Evolutionary conservation across 1,284 basidiomycete genomes (phyloP).

Genomic region (Cutaneotrichosporon mucoides): DNA sequence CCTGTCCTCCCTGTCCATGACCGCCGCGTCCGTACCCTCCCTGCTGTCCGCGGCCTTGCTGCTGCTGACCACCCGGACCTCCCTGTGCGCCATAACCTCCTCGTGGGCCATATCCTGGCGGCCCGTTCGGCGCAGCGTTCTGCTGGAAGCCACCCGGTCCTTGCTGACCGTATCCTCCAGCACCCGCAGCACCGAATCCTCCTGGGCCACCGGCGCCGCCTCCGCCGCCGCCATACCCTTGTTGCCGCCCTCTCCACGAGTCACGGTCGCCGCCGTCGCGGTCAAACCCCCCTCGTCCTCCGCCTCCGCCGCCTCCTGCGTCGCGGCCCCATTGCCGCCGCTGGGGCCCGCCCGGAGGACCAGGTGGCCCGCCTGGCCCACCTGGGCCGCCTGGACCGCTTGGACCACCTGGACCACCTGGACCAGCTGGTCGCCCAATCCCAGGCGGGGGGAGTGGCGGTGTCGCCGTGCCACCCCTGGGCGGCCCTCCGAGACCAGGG

Average conservation of each 20-base stretch:
- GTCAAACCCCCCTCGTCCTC: no score
- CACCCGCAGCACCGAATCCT: no score
- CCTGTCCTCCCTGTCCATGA: slow-evolving; percentile 4
- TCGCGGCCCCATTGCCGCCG: slow-evolving; percentile 30
- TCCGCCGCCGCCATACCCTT: neutral
- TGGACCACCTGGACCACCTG: neutral
- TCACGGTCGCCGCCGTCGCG: no score
- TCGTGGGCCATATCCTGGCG: no score
- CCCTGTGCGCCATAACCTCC: neutral
- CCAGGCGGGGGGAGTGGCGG: slow-evolving; percentile 2
- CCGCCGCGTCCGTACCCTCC: slow-evolving; percentile 1
- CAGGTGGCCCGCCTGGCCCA: neutral
- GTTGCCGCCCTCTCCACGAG: neutral
- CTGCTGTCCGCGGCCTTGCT: neutral
- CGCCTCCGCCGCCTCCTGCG: slow-evolving; percentile 15
- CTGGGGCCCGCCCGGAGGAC: neutral
- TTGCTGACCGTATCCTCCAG: slow-evolving; percentile 7
- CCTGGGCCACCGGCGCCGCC: neutral
- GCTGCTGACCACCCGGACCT: neutral
- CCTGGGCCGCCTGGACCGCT: neutral
- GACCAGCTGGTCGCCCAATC: neutral
- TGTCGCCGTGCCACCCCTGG: neutral
- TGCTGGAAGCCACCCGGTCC: slow-evolving; percentile 2
- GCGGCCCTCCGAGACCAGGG: neutral
- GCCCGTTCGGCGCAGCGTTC: neutral